Evolutionary conservation across 2,329 filamentous ascomycete genomes (phyloP).

Genomic region (Penicillium sp.): DNA sequence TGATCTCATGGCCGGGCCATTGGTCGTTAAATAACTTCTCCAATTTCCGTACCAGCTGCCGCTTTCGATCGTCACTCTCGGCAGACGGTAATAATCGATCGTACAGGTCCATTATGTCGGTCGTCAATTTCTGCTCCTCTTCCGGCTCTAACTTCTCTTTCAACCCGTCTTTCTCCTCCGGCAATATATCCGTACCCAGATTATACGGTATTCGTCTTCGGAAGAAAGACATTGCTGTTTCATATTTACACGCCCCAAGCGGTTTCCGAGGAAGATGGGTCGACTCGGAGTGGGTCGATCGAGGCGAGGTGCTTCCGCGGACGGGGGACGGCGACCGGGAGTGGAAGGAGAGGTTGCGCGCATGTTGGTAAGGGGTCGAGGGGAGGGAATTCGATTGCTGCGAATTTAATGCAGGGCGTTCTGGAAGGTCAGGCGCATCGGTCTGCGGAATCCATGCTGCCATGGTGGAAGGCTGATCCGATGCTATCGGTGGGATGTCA

Average conservation of each 20-base stretch:
- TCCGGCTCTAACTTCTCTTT: conserved; percentile 71
- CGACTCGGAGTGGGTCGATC: conserved; percentile 86
- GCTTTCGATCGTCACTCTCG: conserved; percentile 74
- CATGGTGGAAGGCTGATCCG: conserved; percentile 42
- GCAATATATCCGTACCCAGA: conserved; percentile 76
- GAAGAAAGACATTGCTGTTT: conserved; percentile 79
- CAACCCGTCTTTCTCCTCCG: conserved; percentile 66
- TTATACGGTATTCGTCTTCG: conserved; percentile 90
- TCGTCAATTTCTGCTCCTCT: conserved; percentile 73
- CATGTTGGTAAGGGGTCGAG: conserved; percentile 87
- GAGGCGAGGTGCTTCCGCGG: conserved; percentile 76
- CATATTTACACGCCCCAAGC: conserved; percentile 77
- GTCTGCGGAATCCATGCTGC: conserved; percentile 41
- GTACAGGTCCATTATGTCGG: conserved; percentile 84
- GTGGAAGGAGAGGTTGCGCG: conserved; percentile 76
- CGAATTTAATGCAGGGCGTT: conserved; percentile 54
- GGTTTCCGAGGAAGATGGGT: conserved; percentile 70
- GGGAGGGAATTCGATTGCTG: conserved; percentile 87
- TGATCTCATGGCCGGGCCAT: conserved; percentile 89
- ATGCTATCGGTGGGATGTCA: conserved; percentile 46
- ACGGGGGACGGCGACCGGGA: conserved; percentile 81
- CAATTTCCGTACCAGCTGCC: conserved; percentile 79
- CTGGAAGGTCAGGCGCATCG: conserved; percentile 37
- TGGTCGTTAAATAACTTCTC: conserved; percentile 84
- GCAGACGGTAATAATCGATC: conserved; percentile 78